phyloP scores from a whole-genome alignment of 2,329 filamentous ascomycete species.

The Fusarium nisikadoi region DNA sequence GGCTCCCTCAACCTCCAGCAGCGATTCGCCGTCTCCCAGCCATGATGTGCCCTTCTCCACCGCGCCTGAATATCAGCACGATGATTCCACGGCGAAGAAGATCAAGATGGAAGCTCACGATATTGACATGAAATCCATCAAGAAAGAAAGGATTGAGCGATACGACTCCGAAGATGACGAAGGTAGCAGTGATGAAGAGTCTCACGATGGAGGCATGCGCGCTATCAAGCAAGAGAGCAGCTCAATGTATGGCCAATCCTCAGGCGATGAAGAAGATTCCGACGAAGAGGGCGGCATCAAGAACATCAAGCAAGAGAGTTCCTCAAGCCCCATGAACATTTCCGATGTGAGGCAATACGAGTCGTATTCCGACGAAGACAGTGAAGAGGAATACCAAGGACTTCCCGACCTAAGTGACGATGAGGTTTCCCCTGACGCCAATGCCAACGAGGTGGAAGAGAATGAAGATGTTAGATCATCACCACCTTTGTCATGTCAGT shows the following conservation, averaged over 20 bases:
- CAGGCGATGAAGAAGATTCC: background rate
- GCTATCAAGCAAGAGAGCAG: background rate
- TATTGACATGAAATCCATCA: background rate
- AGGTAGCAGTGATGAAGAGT: background rate
- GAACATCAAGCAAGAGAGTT: background rate
- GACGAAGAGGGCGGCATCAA: background rate
- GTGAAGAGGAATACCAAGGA: background rate
- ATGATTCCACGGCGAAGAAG: background rate
- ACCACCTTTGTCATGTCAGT: slow-evolving; percentile 9
- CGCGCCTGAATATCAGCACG: background rate
- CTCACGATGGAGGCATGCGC: background rate
- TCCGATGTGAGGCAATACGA: background rate
- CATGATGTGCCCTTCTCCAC: slow-evolving; percentile 7
- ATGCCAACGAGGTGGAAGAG: background rate
- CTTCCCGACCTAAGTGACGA: background rate
- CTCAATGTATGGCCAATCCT: background rate
- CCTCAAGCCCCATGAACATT: background rate
- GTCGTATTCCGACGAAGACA: background rate
- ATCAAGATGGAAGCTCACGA: slow-evolving; percentile 17
- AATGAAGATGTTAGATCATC: slow-evolving; percentile 6
- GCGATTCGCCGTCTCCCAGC: background rate
- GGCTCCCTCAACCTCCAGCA: background rate
- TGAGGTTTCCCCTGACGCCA: background rate
- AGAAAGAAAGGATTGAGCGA: background rate
- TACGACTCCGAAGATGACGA: background rate